Evolutionary conservation across 495 filamentous ascomycete genomes (phyloP).

Genomic region (Aspergillus steynii): DNA sequence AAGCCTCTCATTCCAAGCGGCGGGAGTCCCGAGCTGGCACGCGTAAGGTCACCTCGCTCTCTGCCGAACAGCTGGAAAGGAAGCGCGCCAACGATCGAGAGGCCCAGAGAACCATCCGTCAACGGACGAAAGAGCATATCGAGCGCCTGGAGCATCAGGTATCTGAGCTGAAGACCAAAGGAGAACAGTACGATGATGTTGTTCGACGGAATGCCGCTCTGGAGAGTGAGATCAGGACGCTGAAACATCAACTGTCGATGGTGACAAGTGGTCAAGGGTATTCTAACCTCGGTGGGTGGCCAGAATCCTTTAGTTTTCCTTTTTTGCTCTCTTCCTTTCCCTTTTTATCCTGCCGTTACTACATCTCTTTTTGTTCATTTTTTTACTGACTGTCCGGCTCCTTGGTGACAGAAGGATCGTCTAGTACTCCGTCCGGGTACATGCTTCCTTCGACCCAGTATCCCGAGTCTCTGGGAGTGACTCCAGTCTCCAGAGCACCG

Average conservation of each 20-base stretch:
- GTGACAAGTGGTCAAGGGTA: slow-evolving; percentile 19
- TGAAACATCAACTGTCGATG: slow-evolving; percentile 43
- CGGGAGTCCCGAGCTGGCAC: slow-evolving; percentile 57
- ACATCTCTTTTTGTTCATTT: background rate
- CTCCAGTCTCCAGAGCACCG: slow-evolving; percentile 21
- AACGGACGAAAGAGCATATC: slow-evolving; percentile 60
- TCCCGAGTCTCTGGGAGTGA: slow-evolving; percentile 17
- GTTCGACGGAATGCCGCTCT: slow-evolving; percentile 55
- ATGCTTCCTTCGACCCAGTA: slow-evolving; percentile 21
- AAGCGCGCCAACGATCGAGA: slow-evolving; percentile 66
- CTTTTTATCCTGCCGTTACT: background rate
- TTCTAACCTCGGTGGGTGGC: slow-evolving; percentile 18
- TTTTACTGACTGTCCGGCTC: background rate
- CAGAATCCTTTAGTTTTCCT: background rate
- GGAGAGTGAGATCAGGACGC: slow-evolving; percentile 50
- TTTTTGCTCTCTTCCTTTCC: background rate
- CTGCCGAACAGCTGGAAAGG: slow-evolving; percentile 59
- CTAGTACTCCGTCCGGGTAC: slow-evolving; percentile 14
- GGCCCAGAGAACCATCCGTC: slow-evolving; percentile 62
- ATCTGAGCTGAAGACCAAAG: slow-evolving; percentile 47
- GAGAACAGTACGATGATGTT: slow-evolving; percentile 49
- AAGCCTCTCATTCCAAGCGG: slow-evolving; percentile 27
- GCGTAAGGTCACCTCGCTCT: slow-evolving; percentile 58
- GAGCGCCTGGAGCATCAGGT: slow-evolving; percentile 54
- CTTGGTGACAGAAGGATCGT: slow-evolving; percentile 18